A percentile compares a stretch with the other conserved stretches of the same genome.
These are phyloP conservation scores for Jatropha podagrica DNA, from an alignment of 441 rosid genomes.

Conservation along the genomic window DNA sequence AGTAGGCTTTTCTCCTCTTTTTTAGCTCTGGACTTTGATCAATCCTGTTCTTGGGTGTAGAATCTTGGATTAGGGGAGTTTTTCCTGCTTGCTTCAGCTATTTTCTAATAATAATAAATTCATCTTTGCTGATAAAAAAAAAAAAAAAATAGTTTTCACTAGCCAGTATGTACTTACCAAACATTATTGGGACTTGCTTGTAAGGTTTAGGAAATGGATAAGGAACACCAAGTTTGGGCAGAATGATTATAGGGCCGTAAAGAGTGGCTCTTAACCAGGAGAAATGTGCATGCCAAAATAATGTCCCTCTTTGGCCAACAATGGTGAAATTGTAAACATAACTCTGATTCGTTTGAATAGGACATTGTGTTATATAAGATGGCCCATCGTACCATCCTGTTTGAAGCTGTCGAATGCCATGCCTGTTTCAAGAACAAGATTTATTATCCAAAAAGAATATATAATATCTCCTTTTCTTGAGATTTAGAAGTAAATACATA, in stretches of 20 bases:
- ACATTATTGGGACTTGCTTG: slow-evolving; percentile 55
- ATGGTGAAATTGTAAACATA: slow-evolving; percentile 64
- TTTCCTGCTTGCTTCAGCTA: too few species aligned
- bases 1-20: too few species aligned
- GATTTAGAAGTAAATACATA: slow-evolving; percentile 5
- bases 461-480: too few species aligned
- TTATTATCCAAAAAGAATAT: background rate
- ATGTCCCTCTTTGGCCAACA: slow-evolving; percentile 66
- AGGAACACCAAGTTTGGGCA: slow-evolving; percentile 44
- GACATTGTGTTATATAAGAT: slow-evolving; percentile 63
- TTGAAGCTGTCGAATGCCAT: slow-evolving; percentile 54
- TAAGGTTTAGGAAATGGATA: slow-evolving; percentile 62
- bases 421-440: slow-evolving; percentile 32
- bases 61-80: too few species aligned
- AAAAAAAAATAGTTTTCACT: background rate
- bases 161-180: slow-evolving; percentile 38
- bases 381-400: slow-evolving; percentile 81
- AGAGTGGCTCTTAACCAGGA: slow-evolving; percentile 62
- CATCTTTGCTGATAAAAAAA: too few species aligned
- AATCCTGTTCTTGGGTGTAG: too few species aligned
- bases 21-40: too few species aligned
- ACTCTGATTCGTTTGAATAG: slow-evolving; percentile 52
- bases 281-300: slow-evolving; percentile 68
- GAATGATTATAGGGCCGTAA: slow-evolving; percentile 58
- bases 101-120: too few species aligned